Base-by-base conservation (phyloP, 805 yeast species). In the Yarrowia porcina region DNA sequence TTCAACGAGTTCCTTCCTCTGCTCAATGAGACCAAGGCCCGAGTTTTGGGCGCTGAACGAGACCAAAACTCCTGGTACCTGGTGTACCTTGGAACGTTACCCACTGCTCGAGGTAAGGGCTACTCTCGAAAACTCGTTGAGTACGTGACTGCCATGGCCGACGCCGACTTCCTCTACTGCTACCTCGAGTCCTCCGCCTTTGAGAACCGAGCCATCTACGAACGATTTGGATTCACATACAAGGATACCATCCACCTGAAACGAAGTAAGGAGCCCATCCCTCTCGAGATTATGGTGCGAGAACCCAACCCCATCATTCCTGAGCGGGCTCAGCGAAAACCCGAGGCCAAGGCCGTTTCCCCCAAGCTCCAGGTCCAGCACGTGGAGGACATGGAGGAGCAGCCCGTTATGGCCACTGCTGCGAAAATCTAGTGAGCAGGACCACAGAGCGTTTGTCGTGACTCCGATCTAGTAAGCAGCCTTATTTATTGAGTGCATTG, bases 141-240 rank as follows among this genome's bases (percentile, higher is more conserved):
- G 65, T 77, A 76, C 69, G 82, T 81, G 60, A 75, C 82, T 62
- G 79, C 80, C 42, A 75, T 80, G 72, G 78, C 66, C 50, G 71
- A 72, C 57, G 64, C 70, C 15, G 67, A 66, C 18, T 76, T 76
- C 27, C 73, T 74, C 39, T 72, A 76, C 13, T 71, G 79, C 64
- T 84, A 84, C 70, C 76, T 84, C 65, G 88, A 84, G 71, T 78
- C 83, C 52, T 82, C 87, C 25, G 83, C 82, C 71, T 81, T 81
- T 11, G 75, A 78, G 62, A 84, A 83, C 69, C 74, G 83, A 35
- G 75, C 73, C 62, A 82, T 84, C 64, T 84, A 84, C 70, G 76
- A 77, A 65, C 82, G 82, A 69, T 73, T 83, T 67, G 87, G 86
- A 18, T 84, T 82, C 60, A 47, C 65, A 47, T 63, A 44, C 39